A percentile compares a stretch with the other conserved stretches of the same genome.
These are phyloP conservation scores for Aspergillus pseudotamarii DNA, from an alignment of 2,329 filamentous ascomycete species.

Conservation along the genomic window DNA sequence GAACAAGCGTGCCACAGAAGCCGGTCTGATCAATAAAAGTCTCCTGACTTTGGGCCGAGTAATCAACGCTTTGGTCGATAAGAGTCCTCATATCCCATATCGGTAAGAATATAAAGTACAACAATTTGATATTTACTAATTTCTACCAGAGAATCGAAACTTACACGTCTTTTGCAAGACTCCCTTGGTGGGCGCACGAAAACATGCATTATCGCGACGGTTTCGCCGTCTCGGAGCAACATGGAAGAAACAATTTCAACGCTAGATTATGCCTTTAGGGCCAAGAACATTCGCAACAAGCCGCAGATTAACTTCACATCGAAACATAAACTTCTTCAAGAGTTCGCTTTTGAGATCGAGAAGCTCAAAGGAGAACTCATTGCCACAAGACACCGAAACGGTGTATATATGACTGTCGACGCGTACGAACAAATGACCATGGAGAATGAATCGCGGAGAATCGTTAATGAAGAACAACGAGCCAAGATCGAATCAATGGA, in stretches of 20 bases:
- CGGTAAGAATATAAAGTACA: constrained; percentile 30
- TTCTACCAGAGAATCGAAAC: constrained; percentile 81
- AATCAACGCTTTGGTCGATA: constrained; percentile 95
- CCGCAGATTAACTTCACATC: constrained; percentile 93
- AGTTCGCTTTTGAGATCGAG: constrained; percentile 91
- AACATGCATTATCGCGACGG: constrained; percentile 96
- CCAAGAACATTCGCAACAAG: constrained; percentile 98
- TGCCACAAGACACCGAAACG: constrained; percentile 87
- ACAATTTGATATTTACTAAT: constrained; percentile 29
- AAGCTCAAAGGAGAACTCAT: constrained; percentile 93
- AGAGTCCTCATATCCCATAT: constrained; percentile 83
- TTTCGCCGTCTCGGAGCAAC: constrained; percentile 93
- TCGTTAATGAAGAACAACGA: constrained; percentile 87
- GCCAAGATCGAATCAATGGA: constrained; percentile 94
- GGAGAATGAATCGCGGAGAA: constrained; percentile 87
- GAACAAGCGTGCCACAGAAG: constrained; percentile 95
- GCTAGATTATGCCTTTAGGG: constrained; percentile 93
- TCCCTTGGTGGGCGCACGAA: constrained; percentile 94
- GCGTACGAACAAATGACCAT: constrained; percentile 88
- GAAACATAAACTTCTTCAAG: constrained; percentile 87
- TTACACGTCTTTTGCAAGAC: constrained; percentile 92
- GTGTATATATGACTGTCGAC: constrained; percentile 89
- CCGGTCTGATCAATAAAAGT: constrained; percentile 97
- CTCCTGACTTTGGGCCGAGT: constrained; percentile 91
- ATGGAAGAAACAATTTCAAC: constrained; percentile 98